Conservation (phyloP, 805 yeast species). For the Ogataea corticis region DNA sequence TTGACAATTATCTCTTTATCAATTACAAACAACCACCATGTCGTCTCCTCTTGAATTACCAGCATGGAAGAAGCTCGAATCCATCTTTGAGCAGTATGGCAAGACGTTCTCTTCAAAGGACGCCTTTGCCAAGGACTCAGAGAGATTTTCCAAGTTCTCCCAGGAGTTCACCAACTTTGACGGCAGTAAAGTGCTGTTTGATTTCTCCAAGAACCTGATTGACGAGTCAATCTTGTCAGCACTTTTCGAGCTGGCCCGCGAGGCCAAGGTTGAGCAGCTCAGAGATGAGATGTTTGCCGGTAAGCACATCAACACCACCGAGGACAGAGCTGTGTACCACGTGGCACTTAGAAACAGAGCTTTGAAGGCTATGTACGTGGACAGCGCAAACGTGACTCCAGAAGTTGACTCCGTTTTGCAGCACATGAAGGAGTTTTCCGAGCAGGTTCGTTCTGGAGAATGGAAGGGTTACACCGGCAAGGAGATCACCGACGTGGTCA, state of each 20-base stretch:
- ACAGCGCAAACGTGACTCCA: constrained; percentile 84
- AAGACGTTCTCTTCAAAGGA: constrained; percentile 70
- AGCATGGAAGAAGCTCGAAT: constrained; percentile 80
- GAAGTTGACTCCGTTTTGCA: constrained; percentile 89
- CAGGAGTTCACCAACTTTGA: constrained; percentile 81
- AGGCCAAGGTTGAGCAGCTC: constrained; percentile 82
- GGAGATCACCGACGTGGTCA: constrained; percentile 88
- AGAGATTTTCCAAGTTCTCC: constrained; percentile 75
- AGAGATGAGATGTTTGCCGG: constrained; percentile 93
- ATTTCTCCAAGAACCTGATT: constrained; percentile 91
- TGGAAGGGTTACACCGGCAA: constrained; percentile 99
- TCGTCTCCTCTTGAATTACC: constrained; percentile 57
- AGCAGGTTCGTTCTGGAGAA: constrained; percentile 83
- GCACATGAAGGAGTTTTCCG: constrained; percentile 96
- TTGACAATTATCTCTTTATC: neutral
- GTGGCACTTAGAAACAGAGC: constrained; percentile 95
- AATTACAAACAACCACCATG: constrained; percentile 18
- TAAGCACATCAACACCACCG: constrained; percentile 92
- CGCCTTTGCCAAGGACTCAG: constrained; percentile 72
- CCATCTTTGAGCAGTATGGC: constrained; percentile 67
- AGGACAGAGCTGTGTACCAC: constrained; percentile 95
- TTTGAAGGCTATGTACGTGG: constrained; percentile 80
- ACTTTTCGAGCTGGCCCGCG: constrained; percentile 79
- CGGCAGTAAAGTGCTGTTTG: constrained; percentile 86
- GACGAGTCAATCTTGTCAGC: constrained; percentile 75